Evolutionary conservation across 768 basidiomycete species (phyloP).

Genomic region (Lactifluus subvellereus): DNA sequence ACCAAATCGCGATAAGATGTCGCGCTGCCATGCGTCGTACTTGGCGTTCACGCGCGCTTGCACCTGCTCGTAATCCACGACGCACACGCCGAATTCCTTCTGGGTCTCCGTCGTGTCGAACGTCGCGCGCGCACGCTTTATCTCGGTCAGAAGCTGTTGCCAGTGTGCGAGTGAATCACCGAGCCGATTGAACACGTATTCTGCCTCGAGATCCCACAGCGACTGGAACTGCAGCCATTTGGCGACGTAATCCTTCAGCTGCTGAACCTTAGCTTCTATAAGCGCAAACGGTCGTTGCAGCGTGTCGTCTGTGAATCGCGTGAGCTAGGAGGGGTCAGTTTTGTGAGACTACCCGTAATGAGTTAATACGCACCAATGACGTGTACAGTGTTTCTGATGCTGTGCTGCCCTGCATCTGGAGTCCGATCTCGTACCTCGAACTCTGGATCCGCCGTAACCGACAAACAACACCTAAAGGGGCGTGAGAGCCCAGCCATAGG

Average conservation of each 20-base stretch:
- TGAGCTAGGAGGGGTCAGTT: conserved; percentile 46
- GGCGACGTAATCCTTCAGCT: conserved; percentile 84
- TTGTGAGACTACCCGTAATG: not conserved
- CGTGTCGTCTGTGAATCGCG: conserved; percentile 63
- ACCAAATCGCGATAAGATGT: conserved; percentile 89
- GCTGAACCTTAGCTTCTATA: conserved; percentile 83
- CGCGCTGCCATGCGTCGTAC: conserved; percentile 97
- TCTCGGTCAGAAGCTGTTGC: conserved; percentile 94
- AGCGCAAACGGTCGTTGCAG: conserved; percentile 78
- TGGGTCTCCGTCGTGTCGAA: conserved; percentile 96
- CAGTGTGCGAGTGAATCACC: conserved; percentile 91
- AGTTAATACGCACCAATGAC: conserved; percentile 57
- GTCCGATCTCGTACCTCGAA: conserved; percentile 93
- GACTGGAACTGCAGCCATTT: conserved; percentile 99
- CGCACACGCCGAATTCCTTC: conserved; percentile 86
- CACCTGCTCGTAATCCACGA: conserved; percentile 97
- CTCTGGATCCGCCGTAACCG: conserved; percentile 83
- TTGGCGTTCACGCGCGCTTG: conserved; percentile 97
- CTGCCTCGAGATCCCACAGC: conserved; percentile 95
- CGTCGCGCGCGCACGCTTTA: conserved; percentile 92
- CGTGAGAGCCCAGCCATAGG: not conserved
- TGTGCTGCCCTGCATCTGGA: conserved; percentile 75
- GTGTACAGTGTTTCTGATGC: conserved; percentile 74
- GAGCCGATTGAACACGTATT: conserved; percentile 92
- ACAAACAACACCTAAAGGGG: conserved; percentile 69